Percentiles rank a stretch among this genome's conserved stretches.
Evolutionary conservation across 805 yeast genomes (phyloP).

Genomic region (Yarrowia keelungensis): DNA sequence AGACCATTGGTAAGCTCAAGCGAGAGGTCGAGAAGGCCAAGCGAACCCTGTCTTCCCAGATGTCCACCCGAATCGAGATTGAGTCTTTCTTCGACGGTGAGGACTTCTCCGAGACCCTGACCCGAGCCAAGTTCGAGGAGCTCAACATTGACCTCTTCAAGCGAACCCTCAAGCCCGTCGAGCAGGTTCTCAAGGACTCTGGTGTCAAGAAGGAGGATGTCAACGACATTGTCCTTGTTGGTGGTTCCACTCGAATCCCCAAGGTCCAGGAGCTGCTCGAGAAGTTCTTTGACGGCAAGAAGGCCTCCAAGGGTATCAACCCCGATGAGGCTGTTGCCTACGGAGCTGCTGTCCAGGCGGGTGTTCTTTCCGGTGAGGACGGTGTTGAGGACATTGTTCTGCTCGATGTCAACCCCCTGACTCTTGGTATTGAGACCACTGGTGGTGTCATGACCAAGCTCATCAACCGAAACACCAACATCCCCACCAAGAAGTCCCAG

Average conservation of each 20-base stretch:
- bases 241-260: conserved; percentile 99
- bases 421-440: conserved; percentile 94
- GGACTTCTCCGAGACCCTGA: conserved; percentile 92
- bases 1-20: conserved; percentile 91
- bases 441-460: conserved; percentile 98
- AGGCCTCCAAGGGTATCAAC: conserved; percentile 95
- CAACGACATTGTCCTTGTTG: conserved; percentile 95
- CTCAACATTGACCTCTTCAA: conserved; percentile 90
- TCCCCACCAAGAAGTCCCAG: conserved; percentile 94
- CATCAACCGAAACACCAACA: conserved; percentile 92
- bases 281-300: conserved; percentile 90
- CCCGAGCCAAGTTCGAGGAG: conserved; percentile 98
- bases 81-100: conserved; percentile 94
- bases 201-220: conserved; percentile 85
- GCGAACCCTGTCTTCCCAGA: conserved; percentile 93
- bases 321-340: conserved; percentile 99
- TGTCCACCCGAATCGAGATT: conserved; percentile 94
- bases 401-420: conserved; percentile 92
- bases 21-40: conserved; percentile 98
- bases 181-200: conserved; percentile 92
- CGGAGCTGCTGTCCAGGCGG: conserved; percentile 99
- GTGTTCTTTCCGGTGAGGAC: conserved; percentile 94
- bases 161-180: conserved; percentile 94
- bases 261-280: conserved; percentile 94
- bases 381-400: conserved; percentile 89